phyloP scores from a whole-genome alignment of 2,329 filamentous ascomycete genomes.

The Neonectria sp. region DNA sequence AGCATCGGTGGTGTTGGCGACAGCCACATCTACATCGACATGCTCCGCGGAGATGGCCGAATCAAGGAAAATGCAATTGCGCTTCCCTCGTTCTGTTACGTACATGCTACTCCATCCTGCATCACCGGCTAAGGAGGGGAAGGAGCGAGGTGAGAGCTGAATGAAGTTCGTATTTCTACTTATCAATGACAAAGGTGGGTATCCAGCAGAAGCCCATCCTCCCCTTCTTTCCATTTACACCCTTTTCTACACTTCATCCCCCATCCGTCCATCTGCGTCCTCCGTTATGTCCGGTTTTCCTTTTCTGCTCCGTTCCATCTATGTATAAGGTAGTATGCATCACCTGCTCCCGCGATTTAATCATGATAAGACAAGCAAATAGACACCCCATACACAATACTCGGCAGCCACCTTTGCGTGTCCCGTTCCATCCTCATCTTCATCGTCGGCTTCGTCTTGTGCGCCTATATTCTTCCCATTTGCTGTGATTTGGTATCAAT shows the following conservation, averaged over 20 bases:
- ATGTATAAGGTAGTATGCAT: slow-evolving; percentile 30
- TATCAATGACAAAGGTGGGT: slow-evolving; percentile 17
- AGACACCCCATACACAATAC: slow-evolving; percentile 25
- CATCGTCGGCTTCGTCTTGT: not conserved
- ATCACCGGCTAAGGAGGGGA: not conserved
- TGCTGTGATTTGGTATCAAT: slow-evolving; percentile 35
- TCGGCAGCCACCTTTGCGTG: slow-evolving; percentile 12
- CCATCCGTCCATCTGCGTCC: not conserved
- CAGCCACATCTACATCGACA: not conserved
- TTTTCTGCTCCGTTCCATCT: slow-evolving; percentile 17
- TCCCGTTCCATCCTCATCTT: slow-evolving; percentile 12
- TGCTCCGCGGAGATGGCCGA: slow-evolving; percentile 6
- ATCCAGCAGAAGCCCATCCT: slow-evolving; percentile 14
- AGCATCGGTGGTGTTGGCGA: not conserved
- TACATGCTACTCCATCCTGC: not conserved
- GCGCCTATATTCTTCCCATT: not conserved
- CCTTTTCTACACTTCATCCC: slow-evolving; percentile 7
- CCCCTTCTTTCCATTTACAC: not conserved
- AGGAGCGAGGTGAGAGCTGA: slow-evolving; percentile 2
- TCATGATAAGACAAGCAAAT: slow-evolving; percentile 31
- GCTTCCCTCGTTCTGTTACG: not conserved
- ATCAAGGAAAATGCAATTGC: not conserved
- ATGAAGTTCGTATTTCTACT: slow-evolving; percentile 10
- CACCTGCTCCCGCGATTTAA: slow-evolving; percentile 27
- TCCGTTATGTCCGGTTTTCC: slow-evolving; percentile 1